These are phyloP conservation scores for Phoenix roebelenii DNA, from an alignment of 176 grass and related monocot species.

Conservation along the genomic window DNA sequence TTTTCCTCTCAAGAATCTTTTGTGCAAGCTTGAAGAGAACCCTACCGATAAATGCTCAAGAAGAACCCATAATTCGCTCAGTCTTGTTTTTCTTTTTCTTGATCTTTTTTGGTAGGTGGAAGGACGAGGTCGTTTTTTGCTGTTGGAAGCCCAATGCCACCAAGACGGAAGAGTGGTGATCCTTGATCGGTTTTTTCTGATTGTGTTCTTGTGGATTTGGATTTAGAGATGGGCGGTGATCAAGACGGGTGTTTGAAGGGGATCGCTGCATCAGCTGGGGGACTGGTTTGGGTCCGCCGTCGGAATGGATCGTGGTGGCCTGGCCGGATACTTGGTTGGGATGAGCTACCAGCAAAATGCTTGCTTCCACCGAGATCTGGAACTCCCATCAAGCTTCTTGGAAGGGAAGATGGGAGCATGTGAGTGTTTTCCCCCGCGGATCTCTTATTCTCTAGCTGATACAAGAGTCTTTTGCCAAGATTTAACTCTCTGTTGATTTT, in stretches of 20 bases:
- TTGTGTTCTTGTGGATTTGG: not conserved
- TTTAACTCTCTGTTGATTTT: not conserved
- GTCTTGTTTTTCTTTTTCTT: too few relatives aligned
- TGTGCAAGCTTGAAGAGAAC: too few relatives aligned
- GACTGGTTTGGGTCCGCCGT: constrained; percentile 92
- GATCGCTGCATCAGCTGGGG: constrained; percentile 55
- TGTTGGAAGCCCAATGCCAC: too few relatives aligned
- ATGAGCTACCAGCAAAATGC: constrained; percentile 63
- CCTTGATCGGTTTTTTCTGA: too few relatives aligned
- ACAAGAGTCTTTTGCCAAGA: too few relatives aligned
- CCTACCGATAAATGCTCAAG: too few relatives aligned
- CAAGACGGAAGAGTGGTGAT: too few relatives aligned
- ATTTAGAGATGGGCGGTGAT: constrained; percentile 18
- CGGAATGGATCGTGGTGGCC: constrained; percentile 99
- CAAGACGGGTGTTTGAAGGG: constrained; percentile 31
- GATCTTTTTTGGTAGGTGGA: too few relatives aligned
- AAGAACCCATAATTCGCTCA: too few relatives aligned
- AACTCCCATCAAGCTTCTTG: constrained; percentile 91
- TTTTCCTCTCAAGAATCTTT: too few relatives aligned
- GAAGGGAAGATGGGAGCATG: constrained; percentile 90
- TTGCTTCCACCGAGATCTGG: constrained; percentile 58
- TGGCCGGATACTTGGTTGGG: constrained; percentile 56
- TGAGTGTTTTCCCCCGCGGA: constrained; percentile 27
- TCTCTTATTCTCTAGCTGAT: not conserved
- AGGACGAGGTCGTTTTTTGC: too few relatives aligned